Evolutionary conservation across 2,329 filamentous ascomycete genomes (phyloP), one percentile per base, ranked within the genome.

Genomic region (Ophiostoma australiae): DNA sequence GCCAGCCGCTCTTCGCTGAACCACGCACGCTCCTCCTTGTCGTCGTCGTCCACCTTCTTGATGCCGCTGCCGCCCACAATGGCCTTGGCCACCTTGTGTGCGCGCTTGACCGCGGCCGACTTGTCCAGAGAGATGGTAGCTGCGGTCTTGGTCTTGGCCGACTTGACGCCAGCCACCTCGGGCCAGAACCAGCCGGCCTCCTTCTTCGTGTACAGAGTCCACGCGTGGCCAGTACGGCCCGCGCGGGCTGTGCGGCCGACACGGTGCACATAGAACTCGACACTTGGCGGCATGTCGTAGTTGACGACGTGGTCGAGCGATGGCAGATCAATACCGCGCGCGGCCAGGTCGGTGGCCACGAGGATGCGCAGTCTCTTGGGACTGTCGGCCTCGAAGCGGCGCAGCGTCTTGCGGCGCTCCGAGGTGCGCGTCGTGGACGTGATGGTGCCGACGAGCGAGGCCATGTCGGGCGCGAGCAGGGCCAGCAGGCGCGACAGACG

Each of bases 101-200:
- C 77, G 67, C 83, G 80, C 70, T 80, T 79, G 17, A 87, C 39
- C 3, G 35, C 39, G 1, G 69, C 20, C 3, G 66, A 20, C 23
- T 48, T 48, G 44, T 48, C 44, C 6, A 48, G 44, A 5, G 63
- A 37, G 10, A 86, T 75, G 0, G 61, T 27, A 1, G 27, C 13
- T 17, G 23, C 6, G 1, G 58, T 17, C 58, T 31, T 63, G 27
- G 58, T 33, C 33, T 23, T 39, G 2, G 61, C 15, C 4, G 67
- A 23, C 27, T 63, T 31, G 48, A 65, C 15, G 13, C 85, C 86
- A 1, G 88, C 91, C 73, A 98, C 90, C 75, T 91, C 91, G 72
- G 91, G 90, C 86, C 92, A 93, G 80, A 98, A 99, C 94, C 95
- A 97, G 65, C 91, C 87, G 31, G 90, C 93, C 80, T 99, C 94